A percentile compares a stretch with the other conserved stretches of the same genome.
These are phyloP conservation scores for Carex arenaria DNA, from an alignment of 202 grass and related monocot species.

Conservation along the genomic window DNA sequence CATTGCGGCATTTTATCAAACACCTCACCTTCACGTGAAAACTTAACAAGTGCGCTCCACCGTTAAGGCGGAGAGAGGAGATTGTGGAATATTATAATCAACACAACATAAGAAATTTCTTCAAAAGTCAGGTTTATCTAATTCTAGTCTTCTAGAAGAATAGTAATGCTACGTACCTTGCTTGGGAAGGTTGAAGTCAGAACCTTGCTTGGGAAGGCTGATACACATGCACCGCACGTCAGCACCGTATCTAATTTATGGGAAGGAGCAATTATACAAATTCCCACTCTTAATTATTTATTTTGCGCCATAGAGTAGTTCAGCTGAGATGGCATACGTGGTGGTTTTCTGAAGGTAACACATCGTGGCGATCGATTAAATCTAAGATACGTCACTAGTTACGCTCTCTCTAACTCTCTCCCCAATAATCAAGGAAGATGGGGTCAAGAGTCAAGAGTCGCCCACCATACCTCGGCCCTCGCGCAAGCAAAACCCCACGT, in stretches of 20 bases:
- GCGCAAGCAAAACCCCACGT: not conserved
- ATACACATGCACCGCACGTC: too few species aligned
- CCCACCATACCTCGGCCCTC: too few species aligned
- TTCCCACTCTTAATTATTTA: not conserved
- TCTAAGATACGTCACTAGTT: too few species aligned
- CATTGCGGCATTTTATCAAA: not conserved
- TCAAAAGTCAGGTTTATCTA: not conserved
- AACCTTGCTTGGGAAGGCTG: too few species aligned
- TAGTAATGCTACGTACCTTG: not conserved
- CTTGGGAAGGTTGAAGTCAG: not conserved
- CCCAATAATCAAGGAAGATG: too few species aligned
- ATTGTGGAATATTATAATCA: not conserved
- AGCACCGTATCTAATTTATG: not conserved
- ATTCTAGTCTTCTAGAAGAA: not conserved
- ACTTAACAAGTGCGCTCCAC: not conserved
- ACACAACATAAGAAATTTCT: not conserved
- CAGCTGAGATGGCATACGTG: not conserved
- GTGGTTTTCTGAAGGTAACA: too few species aligned
- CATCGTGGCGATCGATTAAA: too few species aligned
- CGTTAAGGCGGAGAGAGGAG: not conserved
- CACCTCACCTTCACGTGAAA: not conserved
- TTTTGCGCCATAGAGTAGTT: not conserved
- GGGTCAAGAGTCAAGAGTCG: too few species aligned
- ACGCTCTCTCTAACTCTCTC: too few species aligned
- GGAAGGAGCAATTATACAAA: not conserved